A percentile compares a stretch with the other conserved stretches of the same genome.
These are phyloP conservation scores for Clonostachys rosea DNA, from an alignment of 2,329 filamentous ascomycete genomes.

Conservation along the genomic window DNA sequence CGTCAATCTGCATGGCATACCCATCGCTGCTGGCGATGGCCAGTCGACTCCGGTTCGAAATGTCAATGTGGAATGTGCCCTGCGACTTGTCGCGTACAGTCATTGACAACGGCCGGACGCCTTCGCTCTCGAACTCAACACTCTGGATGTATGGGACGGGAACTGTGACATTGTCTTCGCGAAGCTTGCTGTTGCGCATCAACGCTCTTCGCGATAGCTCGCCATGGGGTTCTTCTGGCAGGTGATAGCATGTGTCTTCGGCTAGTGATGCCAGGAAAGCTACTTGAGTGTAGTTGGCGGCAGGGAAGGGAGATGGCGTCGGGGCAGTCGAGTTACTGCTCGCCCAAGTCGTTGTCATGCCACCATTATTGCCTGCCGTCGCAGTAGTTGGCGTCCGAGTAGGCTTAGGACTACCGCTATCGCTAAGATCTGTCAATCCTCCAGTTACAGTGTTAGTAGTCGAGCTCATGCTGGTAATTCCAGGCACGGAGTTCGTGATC, in stretches of 20 bases:
- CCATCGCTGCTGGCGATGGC: slow-evolving; percentile 21
- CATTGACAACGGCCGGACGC: slow-evolving; percentile 22
- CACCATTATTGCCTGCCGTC: background rate
- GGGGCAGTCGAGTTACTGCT: background rate
- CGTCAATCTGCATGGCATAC: slow-evolving; percentile 23
- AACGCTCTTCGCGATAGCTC: slow-evolving; percentile 14
- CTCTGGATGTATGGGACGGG: slow-evolving; percentile 29
- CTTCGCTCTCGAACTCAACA: slow-evolving; percentile 22
- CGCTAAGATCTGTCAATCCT: no score
- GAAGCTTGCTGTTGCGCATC: slow-evolving; percentile 21
- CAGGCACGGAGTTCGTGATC: no score
- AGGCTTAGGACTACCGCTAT: background rate
- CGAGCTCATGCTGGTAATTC: no score
- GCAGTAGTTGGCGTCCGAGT: background rate
- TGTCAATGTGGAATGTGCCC: slow-evolving; percentile 21
- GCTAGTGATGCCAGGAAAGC: slow-evolving; percentile 17
- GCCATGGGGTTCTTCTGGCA: slow-evolving; percentile 13
- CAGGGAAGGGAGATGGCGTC: slow-evolving; percentile 9
- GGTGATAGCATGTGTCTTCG: slow-evolving; percentile 21
- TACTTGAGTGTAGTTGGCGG: slow-evolving; percentile 23
- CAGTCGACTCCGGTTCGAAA: slow-evolving; percentile 22
- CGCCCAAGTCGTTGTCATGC: background rate
- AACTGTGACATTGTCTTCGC: slow-evolving; percentile 19
- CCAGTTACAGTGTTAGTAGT: no score
- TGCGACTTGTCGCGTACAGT: slow-evolving; percentile 20